These are phyloP conservation scores for Pogostemon cablin DNA, from an alignment of 257 asterid genomes.

Conservation along the genomic window DNA sequence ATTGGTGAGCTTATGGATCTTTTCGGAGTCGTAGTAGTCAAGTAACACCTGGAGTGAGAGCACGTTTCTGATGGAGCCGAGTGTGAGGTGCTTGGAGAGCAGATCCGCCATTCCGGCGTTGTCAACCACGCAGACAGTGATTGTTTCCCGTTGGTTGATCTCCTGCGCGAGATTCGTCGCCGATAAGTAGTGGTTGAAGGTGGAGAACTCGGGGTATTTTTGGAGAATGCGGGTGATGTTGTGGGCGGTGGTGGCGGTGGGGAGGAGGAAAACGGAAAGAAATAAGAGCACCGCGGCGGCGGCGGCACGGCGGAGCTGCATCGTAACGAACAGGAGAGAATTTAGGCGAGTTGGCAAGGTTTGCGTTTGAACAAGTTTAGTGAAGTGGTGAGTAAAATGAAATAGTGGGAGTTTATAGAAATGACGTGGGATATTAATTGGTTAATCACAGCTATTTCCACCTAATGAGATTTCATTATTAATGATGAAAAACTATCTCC, in stretches of 20 bases:
- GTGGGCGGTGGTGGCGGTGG: conserved; percentile 49
- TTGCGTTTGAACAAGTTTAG: not conserved
- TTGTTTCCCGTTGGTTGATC: conserved; percentile 61
- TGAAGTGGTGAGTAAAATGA: conserved; percentile 11
- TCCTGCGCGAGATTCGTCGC: conserved; percentile 65
- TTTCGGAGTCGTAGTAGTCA: conserved; percentile 70
- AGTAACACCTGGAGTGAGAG: conserved; percentile 70
- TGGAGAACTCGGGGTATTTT: conserved; percentile 50
- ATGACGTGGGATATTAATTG: too few species aligned
- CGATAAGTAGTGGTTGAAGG: conserved; percentile 63
- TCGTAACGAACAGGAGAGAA: conserved; percentile 27
- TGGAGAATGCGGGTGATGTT: conserved; percentile 63
- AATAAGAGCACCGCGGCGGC: conserved; percentile 39
- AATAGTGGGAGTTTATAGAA: not conserved
- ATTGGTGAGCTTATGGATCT: conserved; percentile 70
- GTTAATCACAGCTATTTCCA: too few species aligned
- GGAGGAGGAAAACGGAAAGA: conserved; percentile 30
- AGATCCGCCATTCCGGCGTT: conserved; percentile 68
- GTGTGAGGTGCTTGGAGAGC: conserved; percentile 49
- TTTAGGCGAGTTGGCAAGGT: not conserved
- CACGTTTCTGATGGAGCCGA: conserved; percentile 48
- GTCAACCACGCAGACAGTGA: conserved; percentile 68
- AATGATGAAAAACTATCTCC: too few species aligned
- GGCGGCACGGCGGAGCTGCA: conserved; percentile 53
- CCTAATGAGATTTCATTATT: too few species aligned